Percentiles rank a stretch among this genome's conserved stretches.
Conservation (phyloP, 208 protist species). For the Acanthamoeba divionensis region DNA sequence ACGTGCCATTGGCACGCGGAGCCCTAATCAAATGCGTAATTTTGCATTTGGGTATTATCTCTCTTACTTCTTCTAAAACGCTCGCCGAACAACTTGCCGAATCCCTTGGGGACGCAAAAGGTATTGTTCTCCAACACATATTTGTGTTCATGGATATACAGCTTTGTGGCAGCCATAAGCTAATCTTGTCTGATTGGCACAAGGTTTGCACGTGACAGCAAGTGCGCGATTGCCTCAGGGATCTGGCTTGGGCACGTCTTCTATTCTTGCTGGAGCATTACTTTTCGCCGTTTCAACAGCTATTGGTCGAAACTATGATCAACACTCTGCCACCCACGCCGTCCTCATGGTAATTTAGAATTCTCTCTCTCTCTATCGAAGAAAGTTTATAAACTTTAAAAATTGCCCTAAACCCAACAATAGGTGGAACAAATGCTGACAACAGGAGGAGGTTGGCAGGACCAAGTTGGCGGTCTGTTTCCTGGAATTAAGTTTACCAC, state of each 20-base stretch:
- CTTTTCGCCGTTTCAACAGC: conserved; percentile 11
- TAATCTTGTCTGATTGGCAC: too few species aligned
- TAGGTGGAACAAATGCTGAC: conserved; percentile 74
- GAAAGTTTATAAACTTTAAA: too few species aligned
- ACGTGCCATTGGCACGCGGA: neutral
- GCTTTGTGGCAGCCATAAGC: too few species aligned
- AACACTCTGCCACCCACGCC: neutral
- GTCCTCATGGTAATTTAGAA: neutral
- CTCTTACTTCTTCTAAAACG: neutral
- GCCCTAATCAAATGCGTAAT: conserved; percentile 41
- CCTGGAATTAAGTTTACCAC: conserved; percentile 57
- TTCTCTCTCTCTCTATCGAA: neutral
- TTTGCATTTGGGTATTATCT: neutral
- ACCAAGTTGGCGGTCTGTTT: conserved; percentile 64
- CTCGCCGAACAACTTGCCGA: neutral
- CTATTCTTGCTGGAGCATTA: conserved; percentile 49
- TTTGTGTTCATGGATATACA: neutral
- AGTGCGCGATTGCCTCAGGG: conserved; percentile 15
- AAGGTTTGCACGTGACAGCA: neutral
- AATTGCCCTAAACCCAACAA: neutral
- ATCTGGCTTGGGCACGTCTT: conserved; percentile 60
- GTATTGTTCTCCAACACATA: neutral
- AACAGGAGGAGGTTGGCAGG: conserved; percentile 70
- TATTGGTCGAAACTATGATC: conserved; percentile 18
- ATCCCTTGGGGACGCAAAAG: neutral